Evolutionary conservation across 2,329 filamentous ascomycete genomes (phyloP), one percentile per base, ranked within the genome.

Genomic region (Aspergillus latus): DNA sequence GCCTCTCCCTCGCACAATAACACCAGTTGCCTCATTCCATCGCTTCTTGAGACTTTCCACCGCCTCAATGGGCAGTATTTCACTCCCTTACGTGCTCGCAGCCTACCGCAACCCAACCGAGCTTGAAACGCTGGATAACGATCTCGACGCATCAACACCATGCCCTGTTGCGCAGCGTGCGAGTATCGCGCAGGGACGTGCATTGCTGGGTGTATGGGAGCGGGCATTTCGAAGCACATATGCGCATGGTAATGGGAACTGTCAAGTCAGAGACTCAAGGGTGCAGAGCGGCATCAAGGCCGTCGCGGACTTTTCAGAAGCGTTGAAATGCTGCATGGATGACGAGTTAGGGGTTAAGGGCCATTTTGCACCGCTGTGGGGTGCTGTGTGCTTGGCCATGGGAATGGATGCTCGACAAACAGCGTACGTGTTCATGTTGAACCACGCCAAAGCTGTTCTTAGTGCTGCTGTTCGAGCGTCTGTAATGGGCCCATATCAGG

Each of bases 401-500:
- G 75, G 74, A 0, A 70, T 88, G 13, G 74, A 79, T 21, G 67
- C 80, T 8, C 74, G 76, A 29, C 80, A 85, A 44, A 73, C 83
- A 2, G 80, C 81, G 0, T 87, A 88, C 66, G 68, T 86, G 1
- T 87, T 86, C 65, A 74, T 88, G 55, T 77, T 87, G 55, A 85
- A 84, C 56, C 85, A 88, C 68, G 82, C 83, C 4, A 84, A 86
- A 62, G 83, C 84, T 0, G 77, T 88, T 4, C 72, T 86, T 11
- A 85, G 82, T 61, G 85, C 85, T 3, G 84, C 80, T 0, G 84
- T 88, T 43, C 75, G 85, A 42, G 83, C 84, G 4, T 82, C 82
- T 21, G 84, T 87, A 2, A 81, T 87, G 80, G 85, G 85, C 0
- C 84, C 85, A 0, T 88, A 87, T 69, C 84, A 86, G 68, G 82